These are phyloP conservation scores for Pseudodiploospora longispora DNA, from an alignment of 2,329 filamentous ascomycete genomes.

Conservation along the genomic window DNA sequence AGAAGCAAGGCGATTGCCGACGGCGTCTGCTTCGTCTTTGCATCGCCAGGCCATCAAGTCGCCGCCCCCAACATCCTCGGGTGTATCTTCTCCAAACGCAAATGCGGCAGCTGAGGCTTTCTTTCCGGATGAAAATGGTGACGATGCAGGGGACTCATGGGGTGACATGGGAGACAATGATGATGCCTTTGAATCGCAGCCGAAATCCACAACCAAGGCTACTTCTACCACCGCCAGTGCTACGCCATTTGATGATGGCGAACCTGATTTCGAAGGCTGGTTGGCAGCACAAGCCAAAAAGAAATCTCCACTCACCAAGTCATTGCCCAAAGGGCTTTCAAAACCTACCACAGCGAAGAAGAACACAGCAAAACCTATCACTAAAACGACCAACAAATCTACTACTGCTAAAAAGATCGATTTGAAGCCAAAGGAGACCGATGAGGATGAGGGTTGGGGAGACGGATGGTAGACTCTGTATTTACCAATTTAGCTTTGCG, in stretches of 20 bases:
- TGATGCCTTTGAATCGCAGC: slow-evolving; percentile 27
- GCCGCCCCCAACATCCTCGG: slow-evolving; percentile 37
- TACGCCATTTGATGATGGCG: slow-evolving; percentile 69
- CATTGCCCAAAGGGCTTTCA: slow-evolving; percentile 73
- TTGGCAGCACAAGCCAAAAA: slow-evolving; percentile 74
- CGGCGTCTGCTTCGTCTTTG: slow-evolving; percentile 48
- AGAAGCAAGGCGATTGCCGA: slow-evolving; percentile 28
- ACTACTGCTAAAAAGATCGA: slow-evolving; percentile 58
- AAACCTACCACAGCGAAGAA: slow-evolving; percentile 48
- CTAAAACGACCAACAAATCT: slow-evolving; percentile 31
- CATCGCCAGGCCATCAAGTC: slow-evolving; percentile 54
- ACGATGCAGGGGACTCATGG: slow-evolving; percentile 68
- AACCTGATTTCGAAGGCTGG: slow-evolving; percentile 96
- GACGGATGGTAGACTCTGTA: slow-evolving; percentile 47
- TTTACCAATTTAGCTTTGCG: too few species aligned
- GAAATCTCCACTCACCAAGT: slow-evolving; percentile 54
- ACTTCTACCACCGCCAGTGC: slow-evolving; percentile 24
- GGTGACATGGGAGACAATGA: slow-evolving; percentile 56
- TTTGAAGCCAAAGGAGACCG: slow-evolving; percentile 53
- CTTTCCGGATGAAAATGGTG: slow-evolving; percentile 47
- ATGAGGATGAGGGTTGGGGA: slow-evolving; percentile 57
- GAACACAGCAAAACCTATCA: slow-evolving; percentile 13
- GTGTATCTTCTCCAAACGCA: slow-evolving; percentile 38
- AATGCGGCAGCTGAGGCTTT: slow-evolving; percentile 40
- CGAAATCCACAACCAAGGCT: slow-evolving; percentile 19